Base-by-base conservation (phyloP, 2,329 filamentous ascomycete species). In the Penicillium olsonii region DNA sequence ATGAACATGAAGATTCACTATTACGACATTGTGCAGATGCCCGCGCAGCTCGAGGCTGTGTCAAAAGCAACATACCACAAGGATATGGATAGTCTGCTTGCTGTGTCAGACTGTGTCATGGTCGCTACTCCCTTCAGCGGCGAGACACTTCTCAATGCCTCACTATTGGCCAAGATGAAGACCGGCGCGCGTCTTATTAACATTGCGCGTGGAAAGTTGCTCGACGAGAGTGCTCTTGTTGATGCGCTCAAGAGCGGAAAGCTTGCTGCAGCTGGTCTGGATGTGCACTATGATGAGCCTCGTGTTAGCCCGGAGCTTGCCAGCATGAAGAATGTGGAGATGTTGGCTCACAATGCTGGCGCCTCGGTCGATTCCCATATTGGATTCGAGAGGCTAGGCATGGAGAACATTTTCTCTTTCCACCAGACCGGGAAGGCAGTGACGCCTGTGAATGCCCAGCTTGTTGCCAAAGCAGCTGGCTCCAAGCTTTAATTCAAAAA, bases 1-100 rank as follows among this genome's bases (percentile, higher is more conserved):
- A 86, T 89, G 56, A 84, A 81, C 34, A 90, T 90, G 87, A 70
- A 76, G 33, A 79, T 90, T 14, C 65, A 76, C 9, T 84, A 84
- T 42, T 73, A 80, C 34, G 81, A 84, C 26, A 64, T 79, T 7
- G 60, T 72, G 17, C 62, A 72, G 19, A 69, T 76, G 52, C 50
- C 65, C 0, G 43, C 56, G 4, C 68, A 69, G 7, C 47, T 74
- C 1, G 77, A 79, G 52, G 45, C 63, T 11, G 61, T 62, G 0
- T 53, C 78, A 0, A 65, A 65, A 0, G 77, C 75, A 1, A 68
- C 48, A 5, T 80, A 68, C 54, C 74, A 72, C 52, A 59, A 56
- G n/a, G 66, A 57, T 0, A 52, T 81, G 43, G 73, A 76, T 5
- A 72, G 71, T 7, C 59, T 81, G 53, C 54, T 80, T 11, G 61